These are phyloP conservation scores for Diplodia corticola DNA, from an alignment of 2,329 filamentous ascomycete genomes.

Conservation along the genomic window DNA sequence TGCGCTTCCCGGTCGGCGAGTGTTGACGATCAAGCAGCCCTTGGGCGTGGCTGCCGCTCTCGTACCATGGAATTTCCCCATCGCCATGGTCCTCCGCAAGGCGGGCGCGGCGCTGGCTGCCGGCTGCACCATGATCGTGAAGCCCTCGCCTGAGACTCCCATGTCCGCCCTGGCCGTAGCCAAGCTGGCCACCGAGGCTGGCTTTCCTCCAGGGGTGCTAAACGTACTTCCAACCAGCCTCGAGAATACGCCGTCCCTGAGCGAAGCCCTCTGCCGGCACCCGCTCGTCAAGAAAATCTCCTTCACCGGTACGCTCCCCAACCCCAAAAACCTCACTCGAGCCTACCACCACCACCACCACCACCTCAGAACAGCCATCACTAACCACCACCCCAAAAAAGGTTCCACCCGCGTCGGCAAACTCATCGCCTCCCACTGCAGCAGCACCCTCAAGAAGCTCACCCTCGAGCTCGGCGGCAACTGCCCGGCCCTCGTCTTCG, in stretches of 20 bases:
- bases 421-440: conserved; percentile 60
- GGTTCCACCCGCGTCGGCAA: conserved; percentile 61
- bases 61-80: conserved; percentile 73
- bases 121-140: conserved; percentile 69
- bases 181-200: conserved; percentile 30
- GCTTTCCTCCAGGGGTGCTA: conserved; percentile 58
- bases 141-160: conserved; percentile 26
- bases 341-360: neutral
- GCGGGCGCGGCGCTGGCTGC: conserved; percentile 68
- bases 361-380: neutral
- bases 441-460: conserved; percentile 63
- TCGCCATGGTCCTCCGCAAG: conserved; percentile 69
- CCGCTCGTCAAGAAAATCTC: conserved; percentile 62
- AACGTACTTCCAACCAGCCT: conserved; percentile 62
- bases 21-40: conserved; percentile 74
- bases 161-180: conserved; percentile 24
- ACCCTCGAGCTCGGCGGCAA: conserved; percentile 66
- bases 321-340: neutral
- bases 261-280: conserved; percentile 58
- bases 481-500: conserved; percentile 65
- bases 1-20: conserved; percentile 61
- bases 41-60: conserved; percentile 68
- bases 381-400: neutral
- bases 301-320: conserved; percentile 48
- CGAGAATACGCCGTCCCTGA: conserved; percentile 56